A percentile compares a stretch with the other conserved stretches of the same genome.
phyloP scores from a whole-genome alignment of 179 eudicot genomes.

The Spergularia azorica region DNA sequence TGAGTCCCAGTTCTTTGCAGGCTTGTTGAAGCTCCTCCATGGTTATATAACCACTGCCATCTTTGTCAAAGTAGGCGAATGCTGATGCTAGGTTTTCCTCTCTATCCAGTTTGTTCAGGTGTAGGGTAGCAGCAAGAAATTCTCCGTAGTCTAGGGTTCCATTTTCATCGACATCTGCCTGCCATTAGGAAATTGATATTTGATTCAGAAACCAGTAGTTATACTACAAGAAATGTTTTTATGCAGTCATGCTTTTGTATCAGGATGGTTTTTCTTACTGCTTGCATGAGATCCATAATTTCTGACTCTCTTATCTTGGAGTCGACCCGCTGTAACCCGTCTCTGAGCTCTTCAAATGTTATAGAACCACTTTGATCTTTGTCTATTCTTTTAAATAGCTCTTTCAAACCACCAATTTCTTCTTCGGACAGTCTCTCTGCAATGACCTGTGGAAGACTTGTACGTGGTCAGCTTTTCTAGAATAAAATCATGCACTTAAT shows the following conservation, averaged over 20 bases:
- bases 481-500: not conserved
- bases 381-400: constrained; percentile 74
- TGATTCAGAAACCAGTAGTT: constrained; percentile 2
- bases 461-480: not conserved
- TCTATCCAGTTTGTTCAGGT: constrained; percentile 79
- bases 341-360: constrained; percentile 77
- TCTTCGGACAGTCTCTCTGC: constrained; percentile 86
- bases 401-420: constrained; percentile 85
- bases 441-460: constrained; percentile 54
- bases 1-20: constrained; percentile 68
- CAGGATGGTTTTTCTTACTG: constrained; percentile 46
- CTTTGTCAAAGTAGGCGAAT: constrained; percentile 78
- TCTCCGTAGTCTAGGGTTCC: constrained; percentile 85
- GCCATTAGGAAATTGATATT: constrained; percentile 25
- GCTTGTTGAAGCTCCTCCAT: constrained; percentile 86
- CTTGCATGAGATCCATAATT: constrained; percentile 77
- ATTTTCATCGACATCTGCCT: constrained; percentile 85
- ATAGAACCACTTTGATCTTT: constrained; percentile 72
- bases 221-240: not conserved
- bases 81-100: constrained; percentile 77
- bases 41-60: constrained; percentile 80
- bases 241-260: not conserved
- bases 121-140: constrained; percentile 83
- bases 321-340: constrained; percentile 65
- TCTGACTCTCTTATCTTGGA: constrained; percentile 78